Percentiles rank a stretch among this genome's conserved stretches.
These are phyloP conservation scores for Plasmodium fragile DNA, from an alignment of 169 alveolate species.

Conservation along the genomic window DNA sequence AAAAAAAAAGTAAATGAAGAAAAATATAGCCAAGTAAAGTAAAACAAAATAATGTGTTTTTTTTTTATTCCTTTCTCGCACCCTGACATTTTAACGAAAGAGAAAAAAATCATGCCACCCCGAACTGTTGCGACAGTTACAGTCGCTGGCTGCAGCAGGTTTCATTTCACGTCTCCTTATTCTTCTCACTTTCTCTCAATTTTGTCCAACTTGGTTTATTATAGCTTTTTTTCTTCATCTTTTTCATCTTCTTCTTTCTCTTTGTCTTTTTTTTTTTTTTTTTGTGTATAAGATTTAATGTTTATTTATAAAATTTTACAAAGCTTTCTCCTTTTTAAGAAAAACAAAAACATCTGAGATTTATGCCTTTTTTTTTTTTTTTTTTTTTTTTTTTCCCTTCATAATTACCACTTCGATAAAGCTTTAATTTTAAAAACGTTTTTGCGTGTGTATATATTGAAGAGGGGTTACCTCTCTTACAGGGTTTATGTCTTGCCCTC, in stretches of 20 bases:
- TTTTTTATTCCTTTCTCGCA: not conserved
- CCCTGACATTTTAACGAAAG: not conserved
- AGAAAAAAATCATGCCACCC: not conserved
- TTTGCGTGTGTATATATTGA: not conserved
- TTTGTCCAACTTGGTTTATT: not conserved
- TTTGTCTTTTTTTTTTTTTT: conserved; percentile 11
- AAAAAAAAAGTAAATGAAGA: conserved; percentile 36
- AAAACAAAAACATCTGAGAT: not conserved
- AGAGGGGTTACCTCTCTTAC: not conserved
- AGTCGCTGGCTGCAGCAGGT: not conserved
- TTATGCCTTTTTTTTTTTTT: not conserved
- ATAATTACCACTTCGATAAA: not conserved
- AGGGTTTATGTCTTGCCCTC: not conserved
- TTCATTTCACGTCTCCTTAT: not conserved
- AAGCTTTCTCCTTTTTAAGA: not conserved
- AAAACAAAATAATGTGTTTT: not conserved
- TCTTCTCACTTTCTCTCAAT: not conserved
- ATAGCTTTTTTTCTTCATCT: not conserved
- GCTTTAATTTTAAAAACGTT: not conserved
- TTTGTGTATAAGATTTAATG: conserved; percentile 34
- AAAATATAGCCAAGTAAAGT: not conserved
- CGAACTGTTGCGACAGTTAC: not conserved
- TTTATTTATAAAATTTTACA: conserved; percentile 5
- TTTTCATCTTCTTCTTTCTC: not conserved
- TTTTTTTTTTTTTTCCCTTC: not conserved